Evolutionary conservation across 306 rosid genomes (phyloP), one percentile per base, ranked within the genome.

Genomic region (Fagus sylvatica): DNA sequence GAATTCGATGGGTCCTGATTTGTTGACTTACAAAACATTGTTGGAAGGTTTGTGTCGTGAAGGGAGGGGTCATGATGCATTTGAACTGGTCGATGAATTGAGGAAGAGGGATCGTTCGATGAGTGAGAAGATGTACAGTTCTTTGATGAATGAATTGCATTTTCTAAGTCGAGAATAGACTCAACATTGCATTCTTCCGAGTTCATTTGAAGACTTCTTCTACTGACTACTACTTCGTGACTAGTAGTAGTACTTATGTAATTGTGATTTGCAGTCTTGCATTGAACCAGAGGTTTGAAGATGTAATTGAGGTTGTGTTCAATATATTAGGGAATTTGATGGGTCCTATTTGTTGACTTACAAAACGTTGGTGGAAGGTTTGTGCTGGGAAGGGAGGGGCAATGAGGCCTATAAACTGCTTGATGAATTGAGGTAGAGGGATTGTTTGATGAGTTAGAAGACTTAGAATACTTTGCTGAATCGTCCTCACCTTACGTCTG

Each of bases 291-390:
- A 82, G 91, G 76, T 88, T 86, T 77, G 93, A 89, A 78, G 98
- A 91, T 71, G 92, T 97, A 0, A 78, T 79, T 67, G 90, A 91
- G 81, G 87, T 87, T 71, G 36, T 89, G 73, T 85, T 89, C 77
- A 93, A 92, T 79, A 95, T 91, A 98, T 78, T 92, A 91, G 78
- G 67, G 40, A 81, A 88, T 79, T 79, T 81, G 13, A 74, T 88
- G 91, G 81, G 88, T n/a, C 97, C 98, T 19, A 95, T 89, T 76
- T 87, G 72, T 81, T 95, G 53, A 95, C 98, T 6, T 92, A 95
- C 64, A 88, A 85, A 81, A 95, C 98, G 1, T 76, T 92, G 17
- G 81, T 91, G 69, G 98, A 91, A 69, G 98, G 91, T 2, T 55
- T 92, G 84, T 91, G 98, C 75, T 88, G 84, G 33, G 93, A 88